phyloP scores from a whole-genome alignment of 495 filamentous ascomycete species.

The Lasiosphaeria ovina region DNA sequence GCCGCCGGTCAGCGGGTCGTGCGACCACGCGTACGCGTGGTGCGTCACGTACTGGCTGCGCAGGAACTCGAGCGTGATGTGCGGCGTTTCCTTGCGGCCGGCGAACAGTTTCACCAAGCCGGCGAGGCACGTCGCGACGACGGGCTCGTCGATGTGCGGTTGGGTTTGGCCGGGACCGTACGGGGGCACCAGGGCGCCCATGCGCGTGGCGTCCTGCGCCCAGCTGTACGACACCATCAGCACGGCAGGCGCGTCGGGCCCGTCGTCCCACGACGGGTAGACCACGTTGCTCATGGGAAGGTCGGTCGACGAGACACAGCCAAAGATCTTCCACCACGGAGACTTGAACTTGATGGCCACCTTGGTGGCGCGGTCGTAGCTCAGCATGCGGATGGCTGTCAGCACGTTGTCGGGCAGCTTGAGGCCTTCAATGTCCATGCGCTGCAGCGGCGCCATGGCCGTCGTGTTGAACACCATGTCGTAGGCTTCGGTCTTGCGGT shows the following conservation, averaged over 20 bases:
- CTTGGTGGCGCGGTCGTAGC: slow-evolving; percentile 33
- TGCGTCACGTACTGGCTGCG: slow-evolving; percentile 25
- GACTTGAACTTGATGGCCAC: slow-evolving; percentile 34
- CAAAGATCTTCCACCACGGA: slow-evolving; percentile 32
- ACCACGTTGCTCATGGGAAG: slow-evolving; percentile 38
- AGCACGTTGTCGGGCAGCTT: slow-evolving; percentile 24
- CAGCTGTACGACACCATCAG: slow-evolving; percentile 45
- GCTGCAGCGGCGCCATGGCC: slow-evolving; percentile 27
- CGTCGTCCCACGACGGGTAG: slow-evolving; percentile 43
- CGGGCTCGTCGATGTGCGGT: slow-evolving; percentile 8
- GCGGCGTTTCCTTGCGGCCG: not conserved
- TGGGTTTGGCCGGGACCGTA: slow-evolving; percentile 27
- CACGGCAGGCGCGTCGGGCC: slow-evolving; percentile 32
- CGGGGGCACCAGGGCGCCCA: slow-evolving; percentile 31
- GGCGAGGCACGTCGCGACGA: slow-evolving; percentile 14
- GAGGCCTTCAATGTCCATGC: slow-evolving; percentile 28
- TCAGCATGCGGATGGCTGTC: slow-evolving; percentile 28
- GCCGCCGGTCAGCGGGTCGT: slow-evolving; percentile 38
- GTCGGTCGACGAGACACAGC: slow-evolving; percentile 38
- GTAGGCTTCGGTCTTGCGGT: slow-evolving; percentile 18
- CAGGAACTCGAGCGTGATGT: slow-evolving; percentile 19
- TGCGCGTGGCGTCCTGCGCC: slow-evolving; percentile 39
- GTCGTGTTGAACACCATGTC: slow-evolving; percentile 31
- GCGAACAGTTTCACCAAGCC: slow-evolving; percentile 12
- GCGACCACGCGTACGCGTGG: slow-evolving; percentile 38